Percentiles rank a stretch among this genome's conserved stretches.
These are phyloP conservation scores for Metarhizium humberi DNA, from an alignment of 2,329 filamentous ascomycete genomes.

Conservation along the genomic window DNA sequence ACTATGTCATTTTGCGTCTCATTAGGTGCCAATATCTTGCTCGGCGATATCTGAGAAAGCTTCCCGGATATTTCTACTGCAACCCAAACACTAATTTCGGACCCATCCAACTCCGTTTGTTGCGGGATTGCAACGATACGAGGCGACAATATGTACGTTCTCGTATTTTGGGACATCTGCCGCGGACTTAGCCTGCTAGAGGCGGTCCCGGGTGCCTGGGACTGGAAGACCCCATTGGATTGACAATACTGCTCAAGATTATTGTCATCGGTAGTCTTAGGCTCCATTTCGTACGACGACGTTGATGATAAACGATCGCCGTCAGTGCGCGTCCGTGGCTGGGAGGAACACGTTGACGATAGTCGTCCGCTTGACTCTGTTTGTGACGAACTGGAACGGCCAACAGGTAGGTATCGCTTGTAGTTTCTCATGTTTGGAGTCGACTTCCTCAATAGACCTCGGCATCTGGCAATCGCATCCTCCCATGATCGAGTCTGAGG, in stretches of 20 bases:
- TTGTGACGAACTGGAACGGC: slow-evolving; percentile 1
- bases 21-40: background rate
- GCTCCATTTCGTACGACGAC: slow-evolving; percentile 1
- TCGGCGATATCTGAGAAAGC: slow-evolving; percentile 17
- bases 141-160: slow-evolving; percentile 27
- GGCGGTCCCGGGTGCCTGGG: background rate
- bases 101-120: slow-evolving; percentile 22
- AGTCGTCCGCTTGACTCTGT: slow-evolving; percentile 2
- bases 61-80: slow-evolving; percentile 38
- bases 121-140: slow-evolving; percentile 35
- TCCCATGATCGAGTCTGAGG: slow-evolving; percentile 7
- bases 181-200: slow-evolving; percentile 3
- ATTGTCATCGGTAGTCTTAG: background rate
- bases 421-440: slow-evolving; percentile 5
- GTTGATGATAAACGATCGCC: slow-evolving; percentile 1
- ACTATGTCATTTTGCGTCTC: background rate
- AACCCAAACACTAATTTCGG: slow-evolving; percentile 32
- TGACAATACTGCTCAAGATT: background rate
- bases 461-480: slow-evolving; percentile 9
- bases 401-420: slow-evolving; percentile 4
- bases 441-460: slow-evolving; percentile 7
- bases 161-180: slow-evolving; percentile 4
- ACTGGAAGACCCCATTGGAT: background rate
- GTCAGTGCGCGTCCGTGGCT: background rate
- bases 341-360: slow-evolving; percentile 2